A percentile compares a stretch with the other conserved stretches of the same genome.
Evolutionary conservation across 2,329 filamentous ascomycete genomes (phyloP).

Genomic region (Coniosporium tulheliwenetii): DNA sequence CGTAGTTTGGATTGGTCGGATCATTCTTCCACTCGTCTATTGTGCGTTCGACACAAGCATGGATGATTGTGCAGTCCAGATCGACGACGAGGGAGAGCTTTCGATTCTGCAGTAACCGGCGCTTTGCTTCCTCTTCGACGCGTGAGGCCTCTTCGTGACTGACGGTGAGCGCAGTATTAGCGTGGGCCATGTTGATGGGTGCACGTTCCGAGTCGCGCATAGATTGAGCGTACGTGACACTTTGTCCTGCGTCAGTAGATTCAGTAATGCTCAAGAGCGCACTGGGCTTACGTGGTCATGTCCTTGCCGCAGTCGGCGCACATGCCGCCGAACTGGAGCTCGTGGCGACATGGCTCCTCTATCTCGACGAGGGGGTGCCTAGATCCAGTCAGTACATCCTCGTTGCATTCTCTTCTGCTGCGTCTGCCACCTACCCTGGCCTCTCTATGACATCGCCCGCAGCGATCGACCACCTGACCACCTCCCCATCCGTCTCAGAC

Average conservation of each 20-base stretch:
- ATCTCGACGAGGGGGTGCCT: constrained; percentile 53
- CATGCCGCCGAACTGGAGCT: constrained; percentile 78
- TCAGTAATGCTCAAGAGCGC: constrained; percentile 3
- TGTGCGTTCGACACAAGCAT: constrained; percentile 92
- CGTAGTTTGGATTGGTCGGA: constrained; percentile 74
- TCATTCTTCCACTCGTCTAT: constrained; percentile 92
- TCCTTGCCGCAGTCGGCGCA: constrained; percentile 90
- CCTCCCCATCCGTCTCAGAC: constrained; percentile 64
- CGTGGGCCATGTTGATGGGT: constrained; percentile 88
- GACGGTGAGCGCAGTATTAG: constrained; percentile 74
- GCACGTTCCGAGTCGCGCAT: constrained; percentile 68
- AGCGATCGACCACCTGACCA: constrained; percentile 61
- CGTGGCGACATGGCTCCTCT: constrained; percentile 81
- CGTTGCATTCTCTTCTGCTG: neutral
- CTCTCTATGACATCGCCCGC: constrained; percentile 44
- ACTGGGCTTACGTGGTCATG: constrained; percentile 58
- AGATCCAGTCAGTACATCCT: constrained; percentile 2
- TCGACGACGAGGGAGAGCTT: constrained; percentile 93
- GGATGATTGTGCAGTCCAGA: constrained; percentile 95
- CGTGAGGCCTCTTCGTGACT: constrained; percentile 66
- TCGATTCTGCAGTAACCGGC: constrained; percentile 59
- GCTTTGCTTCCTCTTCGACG: constrained; percentile 75
- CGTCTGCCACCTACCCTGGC: constrained; percentile 19
- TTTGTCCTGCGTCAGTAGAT: constrained; percentile 7
- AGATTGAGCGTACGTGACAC: constrained; percentile 66